Evolutionary conservation across 2,329 filamentous ascomycete species (phyloP).

Genomic region (Emmonsiellopsis sp.): DNA sequence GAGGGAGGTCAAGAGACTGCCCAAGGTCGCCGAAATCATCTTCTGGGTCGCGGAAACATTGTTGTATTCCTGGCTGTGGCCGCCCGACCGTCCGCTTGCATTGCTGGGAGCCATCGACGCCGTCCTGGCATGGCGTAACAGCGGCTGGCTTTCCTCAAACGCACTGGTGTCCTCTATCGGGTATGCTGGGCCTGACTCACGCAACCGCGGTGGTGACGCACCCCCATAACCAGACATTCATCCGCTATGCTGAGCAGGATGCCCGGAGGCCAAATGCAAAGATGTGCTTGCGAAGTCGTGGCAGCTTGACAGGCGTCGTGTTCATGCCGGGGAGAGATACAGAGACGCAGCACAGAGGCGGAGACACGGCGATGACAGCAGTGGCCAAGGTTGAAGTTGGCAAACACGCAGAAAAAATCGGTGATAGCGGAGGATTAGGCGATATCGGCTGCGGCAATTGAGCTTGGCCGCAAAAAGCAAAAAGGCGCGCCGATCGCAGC

Average conservation of each 20-base stretch:
- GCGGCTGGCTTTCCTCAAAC: constrained; percentile 14
- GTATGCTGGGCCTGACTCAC: constrained; percentile 15
- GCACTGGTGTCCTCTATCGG: constrained; percentile 1
- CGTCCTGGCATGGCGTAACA: constrained; percentile 23
- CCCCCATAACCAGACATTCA: constrained; percentile 19
- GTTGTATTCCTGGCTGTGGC: constrained; percentile 14
- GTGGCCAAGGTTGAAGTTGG: background rate
- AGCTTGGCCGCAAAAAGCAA: background rate
- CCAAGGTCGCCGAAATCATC: constrained; percentile 89
- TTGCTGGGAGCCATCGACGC: constrained; percentile 24
- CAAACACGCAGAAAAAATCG: background rate
- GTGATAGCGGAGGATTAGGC: background rate
- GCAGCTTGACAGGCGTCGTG: background rate
- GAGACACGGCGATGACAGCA: background rate
- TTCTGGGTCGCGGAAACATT: constrained; percentile 76
- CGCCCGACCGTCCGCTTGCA: constrained; percentile 14
- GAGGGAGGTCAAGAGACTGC: constrained; percentile 80
- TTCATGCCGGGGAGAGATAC: background rate
- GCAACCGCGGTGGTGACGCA: constrained; percentile 13
- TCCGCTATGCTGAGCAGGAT: background rate
- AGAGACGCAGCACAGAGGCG: background rate
- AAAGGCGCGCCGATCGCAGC: background rate
- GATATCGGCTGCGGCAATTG: background rate
- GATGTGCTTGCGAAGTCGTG: background rate
- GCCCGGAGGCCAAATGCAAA: background rate